Conservation (phyloP, 345 rosid genomes). For the Raphanus raphanistrum region DNA sequence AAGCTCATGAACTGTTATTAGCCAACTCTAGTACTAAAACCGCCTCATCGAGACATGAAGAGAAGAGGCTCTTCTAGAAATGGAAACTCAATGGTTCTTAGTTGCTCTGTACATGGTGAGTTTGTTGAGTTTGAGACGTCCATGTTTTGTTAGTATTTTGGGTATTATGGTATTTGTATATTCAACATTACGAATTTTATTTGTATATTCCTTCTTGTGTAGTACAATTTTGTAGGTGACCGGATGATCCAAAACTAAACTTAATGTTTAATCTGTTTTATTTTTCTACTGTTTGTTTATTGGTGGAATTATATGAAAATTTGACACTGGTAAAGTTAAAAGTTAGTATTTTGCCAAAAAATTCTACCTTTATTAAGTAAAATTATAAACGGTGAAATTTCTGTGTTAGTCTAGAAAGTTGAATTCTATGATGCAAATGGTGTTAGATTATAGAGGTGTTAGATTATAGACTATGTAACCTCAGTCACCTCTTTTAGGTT, state of each 20-base stretch:
- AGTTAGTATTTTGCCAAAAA: too few species aligned
- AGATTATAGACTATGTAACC: too few species aligned
- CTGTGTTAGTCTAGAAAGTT: too few species aligned
- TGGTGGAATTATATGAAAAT: background rate
- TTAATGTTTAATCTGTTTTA: background rate
- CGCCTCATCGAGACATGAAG: slow-evolving; percentile 6
- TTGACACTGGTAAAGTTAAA: background rate
- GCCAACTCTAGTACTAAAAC: slow-evolving; percentile 36
- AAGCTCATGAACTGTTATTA: slow-evolving; percentile 81
- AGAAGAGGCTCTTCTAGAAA: slow-evolving; percentile 18
- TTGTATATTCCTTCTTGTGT: slow-evolving; percentile 16
- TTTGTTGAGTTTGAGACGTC: slow-evolving; percentile 15
- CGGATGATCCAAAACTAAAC: background rate
- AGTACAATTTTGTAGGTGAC: slow-evolving; percentile 16
- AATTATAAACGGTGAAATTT: too few species aligned
- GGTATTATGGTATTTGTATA: slow-evolving; percentile 9
- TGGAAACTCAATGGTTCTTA: slow-evolving; percentile 17
- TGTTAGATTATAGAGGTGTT: too few species aligned
- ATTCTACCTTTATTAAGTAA: too few species aligned
- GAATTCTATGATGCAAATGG: background rate
- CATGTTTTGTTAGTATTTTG: slow-evolving; percentile 20
- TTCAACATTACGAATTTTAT: slow-evolving; percentile 8
- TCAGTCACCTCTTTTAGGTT: background rate
- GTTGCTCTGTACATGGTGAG: slow-evolving; percentile 24
- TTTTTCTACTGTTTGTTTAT: background rate